phyloP scores from a whole-genome alignment of 148 eudicot genomes.

The Fagopyrum homotropicum region DNA sequence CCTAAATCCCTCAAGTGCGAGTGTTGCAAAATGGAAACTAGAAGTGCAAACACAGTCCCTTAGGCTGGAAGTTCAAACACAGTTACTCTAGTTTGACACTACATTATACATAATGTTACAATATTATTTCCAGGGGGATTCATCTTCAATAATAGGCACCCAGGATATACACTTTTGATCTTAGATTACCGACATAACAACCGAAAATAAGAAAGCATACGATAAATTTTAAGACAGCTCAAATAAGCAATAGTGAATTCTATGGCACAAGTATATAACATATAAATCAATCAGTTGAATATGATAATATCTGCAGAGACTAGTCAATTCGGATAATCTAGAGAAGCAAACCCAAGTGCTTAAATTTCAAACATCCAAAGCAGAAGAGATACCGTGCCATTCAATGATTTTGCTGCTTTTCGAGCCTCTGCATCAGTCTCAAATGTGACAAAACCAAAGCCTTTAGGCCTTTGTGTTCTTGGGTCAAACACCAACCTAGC shows the following conservation, averaged over 20 bases:
- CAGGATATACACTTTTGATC: background rate
- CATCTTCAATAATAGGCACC: background rate
- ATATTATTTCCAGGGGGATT: too few species aligned
- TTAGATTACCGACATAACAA: background rate
- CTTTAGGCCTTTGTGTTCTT: conserved; percentile 58
- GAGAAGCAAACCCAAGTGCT: background rate
- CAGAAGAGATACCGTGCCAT: conserved; percentile 53
- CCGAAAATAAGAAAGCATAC: background rate
- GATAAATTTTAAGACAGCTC: background rate
- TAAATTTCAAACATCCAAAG: background rate
- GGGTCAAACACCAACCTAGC: conserved; percentile 55
- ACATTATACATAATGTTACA: too few species aligned
- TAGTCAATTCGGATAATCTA: background rate
- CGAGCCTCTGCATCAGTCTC: conserved; percentile 58
- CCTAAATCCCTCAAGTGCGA: too few species aligned
- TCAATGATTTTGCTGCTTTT: conserved; percentile 52
- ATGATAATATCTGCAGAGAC: background rate
- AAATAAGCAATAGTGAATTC: background rate
- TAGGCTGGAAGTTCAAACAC: background rate
- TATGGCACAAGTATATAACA: background rate
- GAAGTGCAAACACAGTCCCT: background rate
- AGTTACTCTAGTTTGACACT: background rate
- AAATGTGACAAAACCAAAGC: conserved; percentile 74
- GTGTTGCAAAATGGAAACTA: background rate
- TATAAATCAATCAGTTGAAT: background rate